A percentile compares a stretch with the other conserved stretches of the same genome.
Conservation (phyloP, 2,329 filamentous ascomycete species). For the Pyricularia sp. region DNA sequence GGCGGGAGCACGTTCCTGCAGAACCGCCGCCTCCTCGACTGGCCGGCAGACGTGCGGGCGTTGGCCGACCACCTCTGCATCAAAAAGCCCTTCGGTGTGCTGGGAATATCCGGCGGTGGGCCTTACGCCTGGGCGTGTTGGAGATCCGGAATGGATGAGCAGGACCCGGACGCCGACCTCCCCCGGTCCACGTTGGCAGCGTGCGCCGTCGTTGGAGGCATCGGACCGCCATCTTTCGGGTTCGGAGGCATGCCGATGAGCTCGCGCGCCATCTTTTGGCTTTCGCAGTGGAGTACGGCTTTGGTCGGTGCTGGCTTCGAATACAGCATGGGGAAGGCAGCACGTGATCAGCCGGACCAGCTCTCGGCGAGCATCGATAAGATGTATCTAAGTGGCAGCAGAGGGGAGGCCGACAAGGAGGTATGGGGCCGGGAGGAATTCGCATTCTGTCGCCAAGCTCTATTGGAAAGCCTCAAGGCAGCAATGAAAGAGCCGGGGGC, state of each 20-base stretch:
- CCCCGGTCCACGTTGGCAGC: constrained; percentile 17
- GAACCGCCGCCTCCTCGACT: constrained; percentile 18
- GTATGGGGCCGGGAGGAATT: constrained; percentile 4
- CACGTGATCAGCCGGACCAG: constrained; percentile 5
- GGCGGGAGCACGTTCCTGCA: constrained; percentile 24
- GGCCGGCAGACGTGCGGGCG: constrained; percentile 18
- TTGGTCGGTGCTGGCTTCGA: constrained; percentile 8
- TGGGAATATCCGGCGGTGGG: constrained; percentile 22
- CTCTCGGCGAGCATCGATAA: constrained; percentile 2
- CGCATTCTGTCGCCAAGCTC: not conserved
- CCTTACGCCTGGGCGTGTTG: constrained; percentile 22
- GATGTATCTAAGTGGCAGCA: constrained; percentile 1
- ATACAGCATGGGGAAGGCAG: constrained; percentile 5
- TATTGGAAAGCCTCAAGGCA: not conserved
- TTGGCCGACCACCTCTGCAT: constrained; percentile 16
- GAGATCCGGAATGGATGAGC: not conserved
- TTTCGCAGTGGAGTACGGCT: constrained; percentile 9
- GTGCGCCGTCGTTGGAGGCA: constrained; percentile 3
- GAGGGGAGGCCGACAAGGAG: constrained; percentile 1
- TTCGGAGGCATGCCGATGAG: constrained; percentile 11
- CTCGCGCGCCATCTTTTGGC: constrained; percentile 8
- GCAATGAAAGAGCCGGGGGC: constrained; percentile 5
- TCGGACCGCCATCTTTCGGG: constrained; percentile 12
- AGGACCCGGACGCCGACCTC: constrained; percentile 12
- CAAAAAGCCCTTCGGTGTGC: constrained; percentile 16